These are phyloP conservation scores for Metarhizium brunneum DNA, from an alignment of 2,329 filamentous ascomycete species.

Conservation along the genomic window DNA sequence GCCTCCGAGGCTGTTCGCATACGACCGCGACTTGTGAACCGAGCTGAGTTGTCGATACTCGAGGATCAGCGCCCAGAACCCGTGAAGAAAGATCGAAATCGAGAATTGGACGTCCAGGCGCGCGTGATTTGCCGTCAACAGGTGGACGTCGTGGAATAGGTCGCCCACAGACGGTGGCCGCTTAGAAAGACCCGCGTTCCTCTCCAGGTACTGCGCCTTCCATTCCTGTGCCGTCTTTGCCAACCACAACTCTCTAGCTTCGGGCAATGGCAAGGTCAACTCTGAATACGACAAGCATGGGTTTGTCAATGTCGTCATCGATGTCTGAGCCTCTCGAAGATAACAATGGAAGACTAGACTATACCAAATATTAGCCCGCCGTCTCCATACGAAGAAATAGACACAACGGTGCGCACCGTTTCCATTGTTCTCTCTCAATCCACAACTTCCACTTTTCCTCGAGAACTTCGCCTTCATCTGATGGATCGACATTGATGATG, in stretches of 20 bases:
- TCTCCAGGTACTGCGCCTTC: constrained; percentile 48
- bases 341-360: constrained; percentile 57
- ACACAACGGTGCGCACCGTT: constrained; percentile 32
- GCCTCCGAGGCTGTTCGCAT: constrained; percentile 29
- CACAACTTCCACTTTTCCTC: constrained; percentile 58
- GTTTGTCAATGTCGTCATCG: constrained; percentile 56
- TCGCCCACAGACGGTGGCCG: constrained; percentile 44
- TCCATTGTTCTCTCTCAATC: constrained; percentile 57
- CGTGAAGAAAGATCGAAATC: constrained; percentile 53
- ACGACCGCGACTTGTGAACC: constrained; percentile 36
- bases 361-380: background rate
- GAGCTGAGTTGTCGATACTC: constrained; percentile 55
- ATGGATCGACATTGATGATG: constrained; percentile 36
- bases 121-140: constrained; percentile 37
- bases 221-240: constrained; percentile 54
- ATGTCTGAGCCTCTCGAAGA: constrained; percentile 55
- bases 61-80: constrained; percentile 55
- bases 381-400: background rate
- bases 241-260: constrained; percentile 53
- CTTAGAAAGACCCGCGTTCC: constrained; percentile 26
- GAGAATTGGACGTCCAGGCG: constrained; percentile 48
- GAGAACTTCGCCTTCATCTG: constrained; percentile 47
- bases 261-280: constrained; percentile 55
- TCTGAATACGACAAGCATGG: constrained; percentile 62
- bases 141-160: constrained; percentile 45